Evolutionary conservation across 2,329 filamentous ascomycete species (phyloP).

Genomic region (Didymella glomerata): DNA sequence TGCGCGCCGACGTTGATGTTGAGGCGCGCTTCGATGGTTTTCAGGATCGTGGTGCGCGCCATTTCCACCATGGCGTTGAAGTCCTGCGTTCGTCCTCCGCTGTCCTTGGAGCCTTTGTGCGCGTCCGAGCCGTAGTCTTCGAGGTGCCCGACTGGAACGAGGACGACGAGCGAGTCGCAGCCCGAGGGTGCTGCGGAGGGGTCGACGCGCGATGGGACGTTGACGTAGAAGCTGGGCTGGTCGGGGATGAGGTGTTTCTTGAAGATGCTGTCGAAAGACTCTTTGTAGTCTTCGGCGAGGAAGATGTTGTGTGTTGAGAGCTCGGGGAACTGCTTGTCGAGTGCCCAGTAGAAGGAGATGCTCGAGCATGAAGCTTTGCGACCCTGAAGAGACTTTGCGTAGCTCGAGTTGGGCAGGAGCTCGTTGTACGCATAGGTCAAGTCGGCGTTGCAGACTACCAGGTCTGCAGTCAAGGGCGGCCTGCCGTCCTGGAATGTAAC

Average conservation of each 20-base stretch:
- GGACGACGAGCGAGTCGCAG: conserved; percentile 71
- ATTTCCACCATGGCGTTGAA: conserved; percentile 68
- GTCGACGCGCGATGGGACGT: conserved; percentile 76
- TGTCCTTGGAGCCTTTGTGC: conserved; percentile 51
- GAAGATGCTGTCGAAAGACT: conserved; percentile 81
- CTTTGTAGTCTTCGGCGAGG: conserved; percentile 74
- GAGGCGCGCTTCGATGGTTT: conserved; percentile 68
- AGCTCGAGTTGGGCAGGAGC: conserved; percentile 65
- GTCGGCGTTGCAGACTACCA: conserved; percentile 77
- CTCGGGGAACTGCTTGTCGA: conserved; percentile 67
- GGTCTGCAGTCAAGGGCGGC: conserved; percentile 64
- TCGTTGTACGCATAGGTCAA: conserved; percentile 78
- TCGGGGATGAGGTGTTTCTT: conserved; percentile 71
- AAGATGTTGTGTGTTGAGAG: conserved; percentile 79
- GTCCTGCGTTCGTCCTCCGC: conserved; percentile 60
- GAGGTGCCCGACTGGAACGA: conserved; percentile 77
- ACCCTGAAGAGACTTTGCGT: conserved; percentile 55
- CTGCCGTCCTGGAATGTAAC: conserved; percentile 68
- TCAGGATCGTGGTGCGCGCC: conserved; percentile 68
- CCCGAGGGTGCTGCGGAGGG: conserved; percentile 70
- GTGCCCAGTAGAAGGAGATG: conserved; percentile 80
- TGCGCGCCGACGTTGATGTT: conserved; percentile 61
- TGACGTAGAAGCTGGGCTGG: conserved; percentile 79
- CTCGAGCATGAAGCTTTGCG: conserved; percentile 72
- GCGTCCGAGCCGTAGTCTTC: conserved; percentile 54